Conservation (phyloP, 2,329 filamentous ascomycete species). For the Ceratocystis smalleyi region DNA sequence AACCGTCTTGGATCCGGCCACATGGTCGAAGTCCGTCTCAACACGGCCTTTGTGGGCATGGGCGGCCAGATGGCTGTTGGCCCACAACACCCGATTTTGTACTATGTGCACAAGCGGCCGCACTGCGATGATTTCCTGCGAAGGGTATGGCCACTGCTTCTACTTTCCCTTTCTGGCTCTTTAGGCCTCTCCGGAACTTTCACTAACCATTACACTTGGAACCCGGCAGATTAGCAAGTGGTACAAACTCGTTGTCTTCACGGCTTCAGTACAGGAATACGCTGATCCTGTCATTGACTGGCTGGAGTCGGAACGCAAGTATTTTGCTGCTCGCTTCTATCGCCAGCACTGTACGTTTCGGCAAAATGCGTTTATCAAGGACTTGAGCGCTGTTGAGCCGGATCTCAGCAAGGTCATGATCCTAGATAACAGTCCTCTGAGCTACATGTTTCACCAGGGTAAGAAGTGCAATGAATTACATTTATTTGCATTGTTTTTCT, state of each 20-base stretch:
- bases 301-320: constrained; percentile 92
- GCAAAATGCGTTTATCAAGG: constrained; percentile 95
- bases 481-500: constrained; percentile 5
- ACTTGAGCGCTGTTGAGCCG: constrained; percentile 86
- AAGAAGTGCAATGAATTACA: constrained; percentile 22
- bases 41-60: constrained; percentile 51
- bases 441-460: constrained; percentile 98
- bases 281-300: constrained; percentile 98
- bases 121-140: constrained; percentile 93
- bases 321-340: constrained; percentile 86
- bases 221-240: constrained; percentile 64
- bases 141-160: constrained; percentile 37
- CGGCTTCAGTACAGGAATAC: constrained; percentile 94
- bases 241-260: constrained; percentile 96
- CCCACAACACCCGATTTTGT: constrained; percentile 88
- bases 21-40: constrained; percentile 94
- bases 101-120: constrained; percentile 96
- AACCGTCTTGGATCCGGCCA: constrained; percentile 91
- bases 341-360: constrained; percentile 92
- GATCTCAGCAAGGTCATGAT: constrained; percentile 98
- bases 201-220: constrained; percentile 18
- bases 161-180: background rate
- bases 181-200: background rate
- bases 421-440: constrained; percentile 92
- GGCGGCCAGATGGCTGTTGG: constrained; percentile 52